These are phyloP conservation scores for Camillea tinctor DNA, from an alignment of 2,329 filamentous ascomycete species.

Conservation along the genomic window DNA sequence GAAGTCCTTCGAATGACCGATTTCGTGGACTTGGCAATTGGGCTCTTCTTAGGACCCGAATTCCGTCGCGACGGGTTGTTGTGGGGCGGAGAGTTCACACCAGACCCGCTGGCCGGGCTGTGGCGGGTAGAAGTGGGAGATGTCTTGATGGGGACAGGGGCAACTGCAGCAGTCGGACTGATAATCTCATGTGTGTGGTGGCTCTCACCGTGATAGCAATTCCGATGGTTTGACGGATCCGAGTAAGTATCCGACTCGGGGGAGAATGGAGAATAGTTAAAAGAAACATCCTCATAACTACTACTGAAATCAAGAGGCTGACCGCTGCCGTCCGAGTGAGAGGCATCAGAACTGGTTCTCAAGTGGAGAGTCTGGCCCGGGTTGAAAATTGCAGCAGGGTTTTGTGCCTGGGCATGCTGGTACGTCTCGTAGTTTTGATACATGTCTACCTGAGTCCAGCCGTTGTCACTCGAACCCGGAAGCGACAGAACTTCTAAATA, in stretches of 20 bases:
- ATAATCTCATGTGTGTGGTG: conserved; percentile 55
- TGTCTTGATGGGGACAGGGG: conserved; percentile 69
- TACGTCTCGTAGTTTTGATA: conserved; percentile 70
- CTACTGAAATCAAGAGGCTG: conserved; percentile 64
- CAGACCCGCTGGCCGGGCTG: conserved; percentile 59
- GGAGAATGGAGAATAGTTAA: conserved; percentile 78
- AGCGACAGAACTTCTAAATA: conserved; percentile 86
- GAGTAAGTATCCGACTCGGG: conserved; percentile 75
- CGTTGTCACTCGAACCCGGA: conserved; percentile 79
- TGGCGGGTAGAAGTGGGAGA: conserved; percentile 58
- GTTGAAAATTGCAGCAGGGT: conserved; percentile 76
- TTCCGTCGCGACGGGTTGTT: conserved; percentile 67
- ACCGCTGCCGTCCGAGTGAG: conserved; percentile 64
- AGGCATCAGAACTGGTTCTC: conserved; percentile 83
- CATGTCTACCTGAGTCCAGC: conserved; percentile 80
- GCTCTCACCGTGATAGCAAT: conserved; percentile 59
- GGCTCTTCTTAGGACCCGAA: conserved; percentile 71
- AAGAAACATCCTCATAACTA: conserved; percentile 78
- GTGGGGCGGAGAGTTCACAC: conserved; percentile 55
- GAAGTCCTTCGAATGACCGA: conserved; percentile 77
- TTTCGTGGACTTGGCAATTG: conserved; percentile 79
- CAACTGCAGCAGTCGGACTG: conserved; percentile 66
- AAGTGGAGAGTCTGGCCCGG: conserved; percentile 87
- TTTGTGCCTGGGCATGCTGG: conserved; percentile 52
- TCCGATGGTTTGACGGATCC: conserved; percentile 59